These are phyloP conservation scores for Globisporangium cederbergense DNA, from an alignment of 352 stramenopile species.

Conservation along the genomic window DNA sequence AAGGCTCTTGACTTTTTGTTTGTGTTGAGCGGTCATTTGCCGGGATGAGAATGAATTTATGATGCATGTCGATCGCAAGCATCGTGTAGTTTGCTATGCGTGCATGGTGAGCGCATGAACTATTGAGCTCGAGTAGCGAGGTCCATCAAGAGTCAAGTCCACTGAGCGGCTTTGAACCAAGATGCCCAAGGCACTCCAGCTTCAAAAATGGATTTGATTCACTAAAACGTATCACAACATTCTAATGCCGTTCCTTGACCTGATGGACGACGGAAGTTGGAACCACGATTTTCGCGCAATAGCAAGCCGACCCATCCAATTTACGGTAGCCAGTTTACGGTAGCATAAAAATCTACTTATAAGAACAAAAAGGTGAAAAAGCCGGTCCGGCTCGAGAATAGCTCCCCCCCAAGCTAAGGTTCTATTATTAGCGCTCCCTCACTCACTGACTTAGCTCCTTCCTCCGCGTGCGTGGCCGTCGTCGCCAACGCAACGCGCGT, in stretches of 20 bases:
- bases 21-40: no score
- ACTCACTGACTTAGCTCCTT: neutral
- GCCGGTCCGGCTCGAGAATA: constrained; percentile 3
- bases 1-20: neutral
- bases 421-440: constrained; percentile 4
- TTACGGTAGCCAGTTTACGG: neutral
- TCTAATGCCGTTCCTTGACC: neutral
- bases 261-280: neutral
- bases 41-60: no score
- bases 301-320: neutral
- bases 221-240: neutral
- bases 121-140: no score
- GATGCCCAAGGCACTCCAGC: no score
- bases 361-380: neutral
- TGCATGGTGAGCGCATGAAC: no score
- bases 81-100: no score
- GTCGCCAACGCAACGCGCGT: neutral
- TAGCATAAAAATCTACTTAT: no score
- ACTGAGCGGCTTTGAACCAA: no score
- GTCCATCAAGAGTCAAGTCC: no score
- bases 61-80: no score
- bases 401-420: neutral
- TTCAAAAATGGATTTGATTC: no score
- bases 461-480: constrained; percentile 3
- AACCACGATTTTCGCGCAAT: neutral